Evolutionary conservation across 805 yeast genomes (phyloP).

Genomic region (Groenewaldozyma salmanticensis): DNA sequence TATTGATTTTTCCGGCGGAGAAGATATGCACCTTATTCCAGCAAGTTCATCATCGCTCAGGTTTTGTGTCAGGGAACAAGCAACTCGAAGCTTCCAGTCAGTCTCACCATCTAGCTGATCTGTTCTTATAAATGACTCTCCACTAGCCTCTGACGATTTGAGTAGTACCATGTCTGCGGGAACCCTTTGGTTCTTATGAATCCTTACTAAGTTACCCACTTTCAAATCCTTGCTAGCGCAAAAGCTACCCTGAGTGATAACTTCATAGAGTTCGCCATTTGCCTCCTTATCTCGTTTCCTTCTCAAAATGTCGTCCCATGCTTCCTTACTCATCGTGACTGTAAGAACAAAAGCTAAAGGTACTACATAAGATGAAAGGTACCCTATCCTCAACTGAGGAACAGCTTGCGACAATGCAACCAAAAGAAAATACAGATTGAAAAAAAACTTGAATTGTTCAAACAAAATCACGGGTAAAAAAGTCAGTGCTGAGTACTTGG

Average conservation of each 20-base stretch:
- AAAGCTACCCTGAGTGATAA: slow-evolving; percentile 30
- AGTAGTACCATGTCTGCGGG: slow-evolving; percentile 90
- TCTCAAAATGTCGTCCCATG: slow-evolving; percentile 85
- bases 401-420: slow-evolving; percentile 92
- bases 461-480: slow-evolving; percentile 83
- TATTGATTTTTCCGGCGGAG: slow-evolving; percentile 78
- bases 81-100: slow-evolving; percentile 91
- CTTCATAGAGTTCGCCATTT: slow-evolving; percentile 73
- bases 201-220: slow-evolving; percentile 77
- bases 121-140: slow-evolving; percentile 89
- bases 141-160: slow-evolving; percentile 68
- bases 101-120: slow-evolving; percentile 99
- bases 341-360: slow-evolving; percentile 88
- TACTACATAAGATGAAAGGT: slow-evolving; percentile 82
- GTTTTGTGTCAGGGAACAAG: slow-evolving; percentile 62
- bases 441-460: slow-evolving; percentile 95
- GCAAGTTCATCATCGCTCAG: slow-evolving; percentile 30
- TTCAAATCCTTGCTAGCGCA: slow-evolving; percentile 53
- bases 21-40: slow-evolving; percentile 51
- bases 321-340: slow-evolving; percentile 94
- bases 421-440: slow-evolving; percentile 80
- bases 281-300: slow-evolving; percentile 85
- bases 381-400: slow-evolving; percentile 87
- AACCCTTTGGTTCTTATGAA: slow-evolving; percentile 74
- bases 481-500: slow-evolving; percentile 81